These are phyloP conservation scores for Carpinus viminea DNA, from an alignment of 306 rosid species.

Conservation along the genomic window DNA sequence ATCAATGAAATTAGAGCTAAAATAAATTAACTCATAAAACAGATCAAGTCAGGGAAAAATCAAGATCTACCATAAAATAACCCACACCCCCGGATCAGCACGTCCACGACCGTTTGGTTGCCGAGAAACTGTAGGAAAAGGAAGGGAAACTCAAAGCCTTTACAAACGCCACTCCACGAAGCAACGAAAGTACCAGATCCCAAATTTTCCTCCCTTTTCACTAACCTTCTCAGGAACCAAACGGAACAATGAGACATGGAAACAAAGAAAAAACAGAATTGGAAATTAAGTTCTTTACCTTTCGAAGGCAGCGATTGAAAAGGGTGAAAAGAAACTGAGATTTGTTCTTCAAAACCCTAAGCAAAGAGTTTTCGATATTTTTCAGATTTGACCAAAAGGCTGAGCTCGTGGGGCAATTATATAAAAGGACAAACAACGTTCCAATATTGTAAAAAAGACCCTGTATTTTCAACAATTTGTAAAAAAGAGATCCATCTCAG, in stretches of 20 bases:
- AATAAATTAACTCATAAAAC: conserved; percentile 14
- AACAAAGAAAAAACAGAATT: not conserved
- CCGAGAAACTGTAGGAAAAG: conserved; percentile 1
- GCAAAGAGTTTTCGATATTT: conserved; percentile 20
- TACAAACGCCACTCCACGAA: not conserved
- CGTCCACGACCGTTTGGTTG: not conserved
- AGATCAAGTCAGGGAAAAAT: conserved; percentile 2
- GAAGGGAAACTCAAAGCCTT: not conserved
- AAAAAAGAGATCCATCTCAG: too few species aligned
- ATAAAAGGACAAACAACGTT: conserved; percentile 2
- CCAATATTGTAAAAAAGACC: conserved; percentile 20
- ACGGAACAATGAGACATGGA: conserved; percentile 1
- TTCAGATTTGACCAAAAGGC: conserved; percentile 30
- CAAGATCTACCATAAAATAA: conserved; percentile 39
- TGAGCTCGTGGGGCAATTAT: not conserved
- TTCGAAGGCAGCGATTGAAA: conserved; percentile 9
- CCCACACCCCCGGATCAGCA: conserved; percentile 15
- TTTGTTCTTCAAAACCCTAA: conserved; percentile 48
- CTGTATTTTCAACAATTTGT: conserved; percentile 8
- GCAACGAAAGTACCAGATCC: conserved; percentile 14
- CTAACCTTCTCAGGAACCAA: conserved; percentile 11
- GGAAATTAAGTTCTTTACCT: conserved; percentile 31
- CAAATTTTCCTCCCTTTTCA: conserved; percentile 19
- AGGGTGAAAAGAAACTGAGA: not conserved
- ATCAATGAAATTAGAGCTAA: not conserved